Percentiles rank a stretch among this genome's conserved stretches.
Conservation (phyloP, 2,329 filamentous ascomycete species). For the Talaromyces rugulosus region DNA sequence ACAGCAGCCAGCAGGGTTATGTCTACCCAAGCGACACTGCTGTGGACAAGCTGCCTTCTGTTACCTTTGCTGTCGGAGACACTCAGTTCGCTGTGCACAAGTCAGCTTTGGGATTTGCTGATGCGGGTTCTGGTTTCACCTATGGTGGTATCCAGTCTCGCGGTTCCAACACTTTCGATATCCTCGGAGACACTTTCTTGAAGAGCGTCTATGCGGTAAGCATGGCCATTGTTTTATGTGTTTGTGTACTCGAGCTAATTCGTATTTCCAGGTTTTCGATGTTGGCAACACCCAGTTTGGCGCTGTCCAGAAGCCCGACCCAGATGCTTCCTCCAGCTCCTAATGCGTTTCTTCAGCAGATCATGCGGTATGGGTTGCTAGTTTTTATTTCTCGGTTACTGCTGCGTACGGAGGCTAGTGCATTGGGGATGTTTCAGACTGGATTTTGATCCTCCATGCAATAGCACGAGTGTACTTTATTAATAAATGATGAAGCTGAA, state of each 20-base stretch:
- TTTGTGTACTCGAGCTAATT: background rate
- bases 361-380: background rate
- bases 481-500: background rate
- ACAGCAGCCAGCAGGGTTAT: conserved; percentile 57
- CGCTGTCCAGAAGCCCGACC: conserved; percentile 45
- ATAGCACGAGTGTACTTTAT: background rate
- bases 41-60: conserved; percentile 52
- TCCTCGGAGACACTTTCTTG: conserved; percentile 61
- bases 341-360: background rate
- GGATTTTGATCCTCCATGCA: background rate
- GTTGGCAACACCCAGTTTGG: conserved; percentile 58
- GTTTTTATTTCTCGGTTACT: background rate
- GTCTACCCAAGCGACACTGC: conserved; percentile 55
- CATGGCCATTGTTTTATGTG: conserved; percentile 12
- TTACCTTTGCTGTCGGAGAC: conserved; percentile 62
- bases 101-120: conserved; percentile 58
- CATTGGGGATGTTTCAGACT: background rate
- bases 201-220: conserved; percentile 62
- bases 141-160: conserved; percentile 65
- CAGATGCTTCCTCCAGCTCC: conserved; percentile 6
- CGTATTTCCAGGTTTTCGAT: conserved; percentile 55
- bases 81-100: conserved; percentile 59
- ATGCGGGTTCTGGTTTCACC: conserved; percentile 51
- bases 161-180: conserved; percentile 57
- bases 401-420: background rate